These are phyloP conservation scores for Capsicum baccatum DNA, from an alignment of 257 asterid genomes.

Conservation along the genomic window DNA sequence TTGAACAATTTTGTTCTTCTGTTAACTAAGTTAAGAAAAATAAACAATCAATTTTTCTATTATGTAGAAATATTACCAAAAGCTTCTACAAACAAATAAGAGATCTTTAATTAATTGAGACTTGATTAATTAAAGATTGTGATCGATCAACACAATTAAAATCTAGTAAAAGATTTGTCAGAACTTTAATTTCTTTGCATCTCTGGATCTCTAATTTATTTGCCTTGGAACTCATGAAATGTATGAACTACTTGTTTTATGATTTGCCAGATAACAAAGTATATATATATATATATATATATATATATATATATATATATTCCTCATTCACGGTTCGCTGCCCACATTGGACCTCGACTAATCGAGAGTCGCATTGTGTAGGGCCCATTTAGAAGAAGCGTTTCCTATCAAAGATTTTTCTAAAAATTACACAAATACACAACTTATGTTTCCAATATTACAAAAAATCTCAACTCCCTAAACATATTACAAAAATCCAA, in stretches of 20 bases:
- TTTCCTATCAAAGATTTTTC: no score
- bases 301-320: background rate
- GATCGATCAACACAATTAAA: background rate
- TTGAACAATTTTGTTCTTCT: background rate
- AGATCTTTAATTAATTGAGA: background rate
- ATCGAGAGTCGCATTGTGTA: no score
- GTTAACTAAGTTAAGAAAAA: background rate
- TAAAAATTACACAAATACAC: no score
- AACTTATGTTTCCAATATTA: no score
- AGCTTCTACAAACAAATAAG: background rate
- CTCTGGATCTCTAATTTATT: constrained; percentile 7
- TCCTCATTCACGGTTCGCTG: no score
- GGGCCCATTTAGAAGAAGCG: no score
- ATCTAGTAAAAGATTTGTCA: background rate
- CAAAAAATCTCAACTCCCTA: no score
- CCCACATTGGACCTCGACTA: no score
- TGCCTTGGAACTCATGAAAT: background rate
- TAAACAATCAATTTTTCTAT: background rate
- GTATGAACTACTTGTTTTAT: background rate
- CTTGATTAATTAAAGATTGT: background rate
- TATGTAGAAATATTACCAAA: background rate
- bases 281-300: background rate
- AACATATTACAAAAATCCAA: no score
- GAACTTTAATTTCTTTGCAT: constrained; percentile 16
- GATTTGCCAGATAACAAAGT: background rate